These are phyloP conservation scores for Aspergillus texensis DNA, from an alignment of 2,329 filamentous ascomycete genomes.

Conservation along the genomic window DNA sequence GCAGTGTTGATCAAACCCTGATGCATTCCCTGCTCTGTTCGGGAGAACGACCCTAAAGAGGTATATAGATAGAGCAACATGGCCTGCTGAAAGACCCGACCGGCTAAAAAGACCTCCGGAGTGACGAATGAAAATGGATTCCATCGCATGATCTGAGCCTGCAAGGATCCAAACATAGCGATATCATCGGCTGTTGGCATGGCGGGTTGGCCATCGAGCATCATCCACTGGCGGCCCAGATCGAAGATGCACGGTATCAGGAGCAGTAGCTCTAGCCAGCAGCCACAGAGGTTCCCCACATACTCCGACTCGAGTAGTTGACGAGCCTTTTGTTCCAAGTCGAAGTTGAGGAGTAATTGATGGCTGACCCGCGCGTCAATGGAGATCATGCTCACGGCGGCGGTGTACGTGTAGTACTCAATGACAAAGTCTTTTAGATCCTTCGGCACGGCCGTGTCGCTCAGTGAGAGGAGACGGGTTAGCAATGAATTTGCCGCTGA, in stretches of 20 bases:
- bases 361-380: constrained; percentile 36
- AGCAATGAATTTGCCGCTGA: constrained; percentile 49
- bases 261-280: constrained; percentile 34
- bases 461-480: constrained; percentile 39
- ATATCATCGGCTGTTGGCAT: constrained; percentile 46
- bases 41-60: constrained; percentile 26
- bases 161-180: constrained; percentile 48
- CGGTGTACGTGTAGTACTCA: constrained; percentile 54
- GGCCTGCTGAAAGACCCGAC: constrained; percentile 50
- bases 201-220: constrained; percentile 26
- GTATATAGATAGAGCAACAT: constrained; percentile 48
- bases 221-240: constrained; percentile 38
- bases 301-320: constrained; percentile 30
- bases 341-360: constrained; percentile 42
- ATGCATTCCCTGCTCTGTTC: constrained; percentile 30
- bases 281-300: constrained; percentile 35
- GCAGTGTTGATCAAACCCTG: constrained; percentile 28
- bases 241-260: constrained; percentile 37
- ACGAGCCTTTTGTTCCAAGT: constrained; percentile 44
- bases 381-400: constrained; percentile 52
- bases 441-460: constrained; percentile 35
- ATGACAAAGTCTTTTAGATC: constrained; percentile 50
- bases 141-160: constrained; percentile 47
- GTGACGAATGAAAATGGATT: constrained; percentile 39
- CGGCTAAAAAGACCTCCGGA: constrained; percentile 44